Evolutionary conservation across 768 basidiomycete species (phyloP), one percentile per base, ranked within the genome.

Genomic region (Podaxis pistillaris): DNA sequence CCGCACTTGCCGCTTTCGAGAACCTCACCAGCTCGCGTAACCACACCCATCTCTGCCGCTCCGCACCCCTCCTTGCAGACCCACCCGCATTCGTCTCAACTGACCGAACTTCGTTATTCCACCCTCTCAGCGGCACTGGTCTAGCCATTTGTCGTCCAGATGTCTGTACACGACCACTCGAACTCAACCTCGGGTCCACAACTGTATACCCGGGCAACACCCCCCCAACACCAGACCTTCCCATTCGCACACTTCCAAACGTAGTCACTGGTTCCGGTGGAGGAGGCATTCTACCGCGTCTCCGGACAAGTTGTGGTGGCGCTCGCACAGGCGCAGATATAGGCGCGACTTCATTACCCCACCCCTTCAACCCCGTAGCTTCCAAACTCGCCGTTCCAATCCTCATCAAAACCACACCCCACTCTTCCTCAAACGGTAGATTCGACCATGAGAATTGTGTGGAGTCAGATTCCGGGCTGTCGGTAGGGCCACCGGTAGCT

Each of bases 351-450:
- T 93, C 90, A 67, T 92, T 91, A 1, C 87, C 86, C 70, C 89
- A 81, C 2, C 91, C 91, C 24, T 84, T 79, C 9, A 89, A 78
- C 51, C 85, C 86, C 0, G 90, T 91, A 0, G 88, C 86, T 70
- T 93, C 91, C 54, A 93, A 77, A 65, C 87, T 89, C 3, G 89
- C 89, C 0, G 88, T 88, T 19, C 89, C 89, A 19, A 91, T 77
- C 22, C 91, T 84, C 47, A 92, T 77, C 41, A 93, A 78, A 2
- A 87, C 82, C 22, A 91, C 81, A 5, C 85, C 83, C 72, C 89
- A 91, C 69, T 91, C 89, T 71, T 91, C 90, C 41, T 91, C 88
- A 70, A 79, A 80, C 17, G 81, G 83, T 1, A 87, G 78, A 40
- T 63, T 69, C 24, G 55, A 47, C 61, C 61, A 66, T 59, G 60